Percentiles rank a stretch among this genome's conserved stretches.
Evolutionary conservation across 257 asterid genomes (phyloP).

Genomic region (Thymus quinquecostatus): DNA sequence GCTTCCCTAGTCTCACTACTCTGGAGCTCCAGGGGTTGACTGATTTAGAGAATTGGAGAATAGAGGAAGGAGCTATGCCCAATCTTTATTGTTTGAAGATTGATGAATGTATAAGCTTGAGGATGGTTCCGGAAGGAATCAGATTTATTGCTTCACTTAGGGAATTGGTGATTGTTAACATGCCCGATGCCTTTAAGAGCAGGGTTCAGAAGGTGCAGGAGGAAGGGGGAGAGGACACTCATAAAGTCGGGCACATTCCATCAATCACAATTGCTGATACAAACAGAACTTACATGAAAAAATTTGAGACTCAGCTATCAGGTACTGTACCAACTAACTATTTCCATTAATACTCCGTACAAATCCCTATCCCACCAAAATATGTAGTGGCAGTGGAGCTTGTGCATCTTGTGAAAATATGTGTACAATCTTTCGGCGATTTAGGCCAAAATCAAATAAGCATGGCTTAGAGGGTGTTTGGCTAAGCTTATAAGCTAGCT

Average conservation of each 20-base stretch:
- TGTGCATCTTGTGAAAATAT: no score
- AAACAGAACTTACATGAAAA: constrained; percentile 20
- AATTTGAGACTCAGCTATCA: constrained; percentile 32
- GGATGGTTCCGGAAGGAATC: constrained; percentile 52
- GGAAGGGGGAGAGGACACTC: constrained; percentile 40
- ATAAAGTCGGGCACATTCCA: constrained; percentile 44
- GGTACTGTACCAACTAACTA: constrained; percentile 19
- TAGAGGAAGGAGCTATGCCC: constrained; percentile 52
- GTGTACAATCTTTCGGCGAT: no score
- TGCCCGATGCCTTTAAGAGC: constrained; percentile 47
- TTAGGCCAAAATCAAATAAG: background rate
- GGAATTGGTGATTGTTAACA: constrained; percentile 51
- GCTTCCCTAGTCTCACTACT: constrained; percentile 43
- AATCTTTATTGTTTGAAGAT: constrained; percentile 44
- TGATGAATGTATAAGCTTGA: constrained; percentile 45
- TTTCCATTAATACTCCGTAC: background rate
- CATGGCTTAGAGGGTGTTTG: constrained; percentile 3
- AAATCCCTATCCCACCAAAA: no score
- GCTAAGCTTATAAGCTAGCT: no score
- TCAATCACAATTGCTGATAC: constrained; percentile 38
- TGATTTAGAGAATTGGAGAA: constrained; percentile 45
- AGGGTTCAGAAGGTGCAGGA: constrained; percentile 44
- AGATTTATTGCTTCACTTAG: constrained; percentile 35
- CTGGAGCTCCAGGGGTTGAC: constrained; percentile 42
- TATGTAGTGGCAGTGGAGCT: no score